Evolutionary conservation across 805 yeast genomes (phyloP).

Genomic region (Metahyphopichia silvanorum): DNA sequence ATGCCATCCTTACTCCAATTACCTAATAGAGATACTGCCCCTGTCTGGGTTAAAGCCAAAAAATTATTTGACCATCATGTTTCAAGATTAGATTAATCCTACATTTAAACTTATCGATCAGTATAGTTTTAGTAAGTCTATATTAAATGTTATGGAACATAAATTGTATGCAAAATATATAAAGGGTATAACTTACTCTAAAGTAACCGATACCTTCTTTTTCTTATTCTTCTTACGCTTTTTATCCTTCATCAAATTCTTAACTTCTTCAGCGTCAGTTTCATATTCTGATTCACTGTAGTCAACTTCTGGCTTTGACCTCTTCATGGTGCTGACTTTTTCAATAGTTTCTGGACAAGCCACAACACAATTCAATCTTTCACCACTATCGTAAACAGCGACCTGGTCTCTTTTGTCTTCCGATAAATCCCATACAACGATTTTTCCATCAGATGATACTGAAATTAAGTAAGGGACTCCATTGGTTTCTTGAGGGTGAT

Average conservation of each 20-base stretch:
- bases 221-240: slow-evolving; percentile 24
- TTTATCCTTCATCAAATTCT: slow-evolving; percentile 48
- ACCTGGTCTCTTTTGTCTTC: slow-evolving; percentile 65
- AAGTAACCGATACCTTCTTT: slow-evolving; percentile 46
- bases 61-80: slow-evolving; percentile 81
- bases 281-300: slow-evolving; percentile 70
- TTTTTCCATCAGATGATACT: slow-evolving; percentile 89
- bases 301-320: slow-evolving; percentile 39
- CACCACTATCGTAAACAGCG: slow-evolving; percentile 89
- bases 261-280: slow-evolving; percentile 67
- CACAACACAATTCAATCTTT: slow-evolving; percentile 83
- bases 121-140: too few relatives aligned
- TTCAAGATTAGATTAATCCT: slow-evolving; percentile 58
- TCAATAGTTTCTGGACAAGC: slow-evolving; percentile 77
- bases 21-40: slow-evolving; percentile 76
- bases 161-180: too few relatives aligned
- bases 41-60: slow-evolving; percentile 92
- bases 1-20: slow-evolving; percentile 85
- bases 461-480: slow-evolving; percentile 57
- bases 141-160: too few relatives aligned
- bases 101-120: too few relatives aligned
- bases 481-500: slow-evolving; percentile 31
- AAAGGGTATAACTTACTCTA: slow-evolving; percentile 39
- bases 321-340: slow-evolving; percentile 65
- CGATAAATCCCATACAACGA: slow-evolving; percentile 78